Evolutionary conservation across 2,329 filamentous ascomycete genomes (phyloP), one percentile per base, ranked within the genome.

Genomic region (Clonostachys sp.): DNA sequence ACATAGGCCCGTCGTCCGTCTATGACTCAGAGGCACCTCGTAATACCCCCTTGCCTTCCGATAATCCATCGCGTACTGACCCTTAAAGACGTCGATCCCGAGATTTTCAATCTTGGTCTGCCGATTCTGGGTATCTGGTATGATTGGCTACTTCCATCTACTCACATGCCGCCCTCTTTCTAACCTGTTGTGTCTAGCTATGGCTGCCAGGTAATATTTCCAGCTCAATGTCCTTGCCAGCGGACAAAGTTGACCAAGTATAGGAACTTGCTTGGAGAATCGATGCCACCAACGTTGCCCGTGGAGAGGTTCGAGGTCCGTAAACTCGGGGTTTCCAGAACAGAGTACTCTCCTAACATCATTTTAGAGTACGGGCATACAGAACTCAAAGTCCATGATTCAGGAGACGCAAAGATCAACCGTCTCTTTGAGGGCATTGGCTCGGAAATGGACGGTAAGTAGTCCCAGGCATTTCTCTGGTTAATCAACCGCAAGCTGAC

Each of bases 401-500:
- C 24, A 9, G 24, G 24, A 30, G 24, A 30, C 24, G 3, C 24
- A 2, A 83, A 90, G 59, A 84, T 88, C 55, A 86, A 96, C 64
- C 77, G 79, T 43, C 81, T 97, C 18, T 96, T 96, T 66, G 75
- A 81, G 30, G 89, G 84, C 14, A 61, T 96, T 12, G 86, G 13
- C 24, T 30, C 24, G 24, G 24, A 40, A 50, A 51, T 34, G 43
- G 17, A 35, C 47, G 49, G 47, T 42, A 20, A 16, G 46, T 47
- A 13, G 24, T 30, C 24, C 24, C 24, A 30, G 24, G 9, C 39
- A 42, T 43, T 12, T 7, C 24, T 12, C 14, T 44, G 9, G 1
- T 34, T 13, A 9, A 44, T 4, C n/a, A 45, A 14, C 14, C 13
- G 14, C 33, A n/a, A 20, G 5, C 33, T 45, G 33, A n/a, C 50